Conservation (phyloP, 495 filamentous ascomycete genomes). For the Lophiotrema nucula region DNA sequence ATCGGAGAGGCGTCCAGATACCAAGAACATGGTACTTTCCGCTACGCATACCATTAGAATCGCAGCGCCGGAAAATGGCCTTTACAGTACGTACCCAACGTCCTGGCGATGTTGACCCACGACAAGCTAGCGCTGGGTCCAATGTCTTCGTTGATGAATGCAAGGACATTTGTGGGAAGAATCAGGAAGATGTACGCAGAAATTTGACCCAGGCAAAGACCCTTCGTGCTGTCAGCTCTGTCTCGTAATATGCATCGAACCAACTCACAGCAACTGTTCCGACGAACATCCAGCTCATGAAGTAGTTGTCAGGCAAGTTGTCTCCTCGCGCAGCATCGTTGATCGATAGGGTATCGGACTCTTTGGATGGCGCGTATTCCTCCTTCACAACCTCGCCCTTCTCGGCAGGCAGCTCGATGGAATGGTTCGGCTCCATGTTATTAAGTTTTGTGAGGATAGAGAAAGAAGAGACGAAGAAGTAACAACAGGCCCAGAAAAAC, state of each 20-base stretch:
- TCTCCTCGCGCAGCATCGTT: slow-evolving; percentile 16
- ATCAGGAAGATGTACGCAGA: slow-evolving; percentile 22
- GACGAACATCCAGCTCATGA: slow-evolving; percentile 8
- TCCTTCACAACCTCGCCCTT: slow-evolving; percentile 8
- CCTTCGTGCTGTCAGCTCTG: slow-evolving; percentile 2
- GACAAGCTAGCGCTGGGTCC: slow-evolving; percentile 14
- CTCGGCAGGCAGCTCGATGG: background rate
- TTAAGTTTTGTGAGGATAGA: background rate
- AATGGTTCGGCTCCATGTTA: background rate
- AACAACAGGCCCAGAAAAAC: too few relatives aligned
- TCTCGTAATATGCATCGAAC: too few relatives aligned
- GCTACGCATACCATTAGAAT: background rate
- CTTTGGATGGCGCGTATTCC: background rate
- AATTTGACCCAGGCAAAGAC: slow-evolving; percentile 18
- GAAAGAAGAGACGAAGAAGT: background rate
- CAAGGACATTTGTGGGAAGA: slow-evolving; percentile 17
- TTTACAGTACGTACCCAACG: background rate
- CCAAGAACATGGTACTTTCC: slow-evolving; percentile 1
- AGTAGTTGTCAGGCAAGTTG: slow-evolving; percentile 13
- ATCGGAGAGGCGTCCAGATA: slow-evolving; percentile 16
- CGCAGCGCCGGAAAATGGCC: background rate
- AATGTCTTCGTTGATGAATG: slow-evolving; percentile 22
- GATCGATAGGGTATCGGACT: slow-evolving; percentile 14
- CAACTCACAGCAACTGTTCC: slow-evolving; percentile 15
- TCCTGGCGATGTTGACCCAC: slow-evolving; percentile 22